Base-by-base conservation (phyloP, 768 basidiomycete genomes). In the Boletus tylopilopsis region DNA sequence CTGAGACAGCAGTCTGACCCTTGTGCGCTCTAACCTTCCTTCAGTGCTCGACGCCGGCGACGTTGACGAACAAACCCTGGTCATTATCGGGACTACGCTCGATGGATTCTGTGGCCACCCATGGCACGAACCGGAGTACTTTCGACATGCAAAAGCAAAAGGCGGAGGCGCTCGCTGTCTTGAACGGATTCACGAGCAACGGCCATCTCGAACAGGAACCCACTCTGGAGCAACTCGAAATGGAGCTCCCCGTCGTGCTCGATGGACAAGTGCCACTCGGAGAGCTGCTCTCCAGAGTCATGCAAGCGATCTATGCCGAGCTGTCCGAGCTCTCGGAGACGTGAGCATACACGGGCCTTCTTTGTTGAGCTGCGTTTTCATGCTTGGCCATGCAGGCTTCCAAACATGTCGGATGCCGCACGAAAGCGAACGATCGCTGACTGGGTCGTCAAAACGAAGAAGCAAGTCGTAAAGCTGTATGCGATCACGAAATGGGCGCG, bases 391-490 rank as follows among this genome's bases (percentile, higher is more conserved):
- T 52, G 18, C 50, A 85, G 82, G 16, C 79, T 91, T 73, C 89
- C 88, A 37, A 84, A 85, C 61, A 87, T 87, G 85, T 89, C 88
- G 13, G 89, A 92, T 59, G 71, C 70, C 19, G 85, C 83, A 42
- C 79, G 91, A 44, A 94, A 94, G 61, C 81, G 88, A 30, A 82
- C 78, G 16, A 70, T 94, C 27, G 89, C 89, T 3, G 90, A 94
- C 56, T 94, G 88, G 81, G 90, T 92, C 0, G 86, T 92, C n/a
- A 84, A 85, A 64, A 89, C 80, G 6, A 89, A 94, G 69, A 87
- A 92, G 60, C 92, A 95, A 60, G 81, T 92, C 29, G 85, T 92
- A 25, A 94, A 94, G 66, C 69, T 94, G 13, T 90, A 91, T 60
- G 93, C 91, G 11, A 79, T 93, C 24, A 78, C 80, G 8, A 88